These are phyloP conservation scores for Plasmodium adleri DNA, from an alignment of 169 alveolate genomes.

Conservation along the genomic window DNA sequence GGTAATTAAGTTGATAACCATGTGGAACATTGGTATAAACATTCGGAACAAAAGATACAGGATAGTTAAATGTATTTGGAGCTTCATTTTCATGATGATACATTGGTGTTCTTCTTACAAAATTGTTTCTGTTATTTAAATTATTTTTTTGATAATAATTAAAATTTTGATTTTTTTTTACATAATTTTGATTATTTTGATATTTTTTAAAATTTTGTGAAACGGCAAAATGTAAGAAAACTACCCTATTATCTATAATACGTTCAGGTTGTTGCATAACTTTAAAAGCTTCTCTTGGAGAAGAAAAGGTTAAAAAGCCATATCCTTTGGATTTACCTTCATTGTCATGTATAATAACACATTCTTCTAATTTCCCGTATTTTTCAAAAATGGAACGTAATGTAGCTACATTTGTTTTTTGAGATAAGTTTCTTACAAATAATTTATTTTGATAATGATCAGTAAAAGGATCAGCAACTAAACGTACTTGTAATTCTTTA, in stretches of 20 bases:
- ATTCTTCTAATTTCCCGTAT: slow-evolving; percentile 84
- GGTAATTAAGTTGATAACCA: slow-evolving; percentile 69
- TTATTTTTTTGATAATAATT: slow-evolving; percentile 56
- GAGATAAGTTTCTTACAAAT: slow-evolving; percentile 84
- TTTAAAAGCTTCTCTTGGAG: slow-evolving; percentile 80
- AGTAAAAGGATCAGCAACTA: slow-evolving; percentile 84
- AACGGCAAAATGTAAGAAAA: slow-evolving; percentile 81
- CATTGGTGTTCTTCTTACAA: slow-evolving; percentile 51
- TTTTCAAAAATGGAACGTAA: slow-evolving; percentile 77
- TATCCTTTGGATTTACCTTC: slow-evolving; percentile 85
- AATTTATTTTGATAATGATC: slow-evolving; percentile 80
- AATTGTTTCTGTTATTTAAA: slow-evolving; percentile 38
- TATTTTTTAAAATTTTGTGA: slow-evolving; percentile 77
- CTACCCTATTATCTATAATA: slow-evolving; percentile 83
- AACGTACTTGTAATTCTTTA: slow-evolving; percentile 79
- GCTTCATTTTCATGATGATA: slow-evolving; percentile 67
- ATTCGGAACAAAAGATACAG: slow-evolving; percentile 71
- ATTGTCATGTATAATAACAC: slow-evolving; percentile 81
- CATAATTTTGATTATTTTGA: slow-evolving; percentile 48
- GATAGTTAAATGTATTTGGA: slow-evolving; percentile 65
- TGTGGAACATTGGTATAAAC: slow-evolving; percentile 65
- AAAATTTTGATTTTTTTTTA: slow-evolving; percentile 52
- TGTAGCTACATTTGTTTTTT: slow-evolving; percentile 79
- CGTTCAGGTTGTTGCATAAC: slow-evolving; percentile 85
- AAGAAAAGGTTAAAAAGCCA: slow-evolving; percentile 81